Base-by-base conservation (phyloP, 1,284 basidiomycete species). In the Porodaedalea pini region DNA sequence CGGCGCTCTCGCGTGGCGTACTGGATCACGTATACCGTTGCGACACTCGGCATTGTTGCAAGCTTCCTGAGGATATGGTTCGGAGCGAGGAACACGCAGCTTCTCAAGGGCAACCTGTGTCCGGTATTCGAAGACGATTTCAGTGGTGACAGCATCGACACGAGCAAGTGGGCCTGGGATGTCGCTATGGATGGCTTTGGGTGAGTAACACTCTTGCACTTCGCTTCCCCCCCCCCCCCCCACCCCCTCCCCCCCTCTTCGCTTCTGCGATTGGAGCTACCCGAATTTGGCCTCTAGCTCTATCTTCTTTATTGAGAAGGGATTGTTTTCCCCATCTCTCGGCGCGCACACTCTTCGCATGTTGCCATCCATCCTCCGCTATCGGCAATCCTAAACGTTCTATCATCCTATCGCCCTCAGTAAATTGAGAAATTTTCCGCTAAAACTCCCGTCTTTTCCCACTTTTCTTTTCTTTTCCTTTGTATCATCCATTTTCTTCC, bases 141-240 rank as follows among this genome's bases (percentile, higher is more conserved):
- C 66, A 69, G 77, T 54, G 76, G 80, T 10, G 77, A 76, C 43
- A 70, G 82, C 27, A 83, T 91, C 62, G 82, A 89, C 43, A 77
- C 82, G 54, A 79, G 78, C 51, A 82, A 80, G 29, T 94, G 91
- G 82, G 77, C 80, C 62, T 81, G 82, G 37, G 91, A 94, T 68
- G 80, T 90, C n/a, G 84, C 91, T 63, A 81, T 92, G 71, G 87
- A 90, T 58, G 92, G 92, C 0, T 94, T 89, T 68, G 90, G 90
- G 88, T 88, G 67, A 62, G 84, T 72, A 4, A 34, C 15, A 29
- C n/a, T 49, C 6, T 49, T 54, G 19, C 58, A 56, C 41, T 27
- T 19, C n/a, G 57, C 23, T 2, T 43, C 40, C 44, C 41, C 57
- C 43, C 27, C 57, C 5, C n/a, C n/a, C 3, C 52, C 45, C 17